phyloP scores from a whole-genome alignment of 129 eudicot genomes.

The sunflower (Helianthus annuus) region HanXRQr2.0-SUNRISE NC_035448.2:110365873-110366372 shows the following conservation, averaged over 20 bases:
- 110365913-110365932: conserved; percentile 10
- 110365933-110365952: neutral
- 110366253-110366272: conserved; percentile 35
- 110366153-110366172: neutral
- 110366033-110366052: conserved; percentile 84
- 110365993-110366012: conserved; percentile 53
- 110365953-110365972: conserved; percentile 7
- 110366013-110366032: conserved; percentile 84
- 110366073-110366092: conserved; percentile 36
- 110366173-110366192: conserved; percentile 54
- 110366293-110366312: too few relatives aligned
- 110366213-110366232: conserved; percentile 94
- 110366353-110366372: neutral
- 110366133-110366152: neutral
- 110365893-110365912: conserved; percentile 86
- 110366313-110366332: too few relatives aligned
- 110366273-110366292: neutral
- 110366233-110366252: conserved; percentile 99
- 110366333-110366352: neutral
- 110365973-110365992: conserved; percentile 16
- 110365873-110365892: conserved; percentile 60
- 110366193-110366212: conserved; percentile 96
- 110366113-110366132: conserved; percentile 16
- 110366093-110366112: conserved; percentile 11
- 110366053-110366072: conserved; percentile 91